Evolutionary conservation across 2,329 filamentous ascomycete species (phyloP), one percentile per base, ranked within the genome.

Genomic region (Tolypocladium ovalisporum): DNA sequence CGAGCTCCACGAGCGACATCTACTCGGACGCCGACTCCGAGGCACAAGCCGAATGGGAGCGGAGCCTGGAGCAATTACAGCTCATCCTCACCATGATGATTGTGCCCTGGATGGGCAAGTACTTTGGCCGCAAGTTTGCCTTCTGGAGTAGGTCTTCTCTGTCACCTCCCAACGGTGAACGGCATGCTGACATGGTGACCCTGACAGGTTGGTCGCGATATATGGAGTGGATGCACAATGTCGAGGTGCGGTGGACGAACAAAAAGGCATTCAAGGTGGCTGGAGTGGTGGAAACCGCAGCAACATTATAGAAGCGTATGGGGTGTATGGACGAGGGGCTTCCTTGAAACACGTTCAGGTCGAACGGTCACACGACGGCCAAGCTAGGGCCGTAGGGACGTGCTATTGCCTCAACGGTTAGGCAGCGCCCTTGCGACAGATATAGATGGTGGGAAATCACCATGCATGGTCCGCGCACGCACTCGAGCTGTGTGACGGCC

Each of bases 21-120:
- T 77, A 77, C 63, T 78, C 76, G 36, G 83, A 87, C 54, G 78
- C 79, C 59, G 78, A 87, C 59, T 90, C 88, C 42, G 93, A 97
- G 69, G 94, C 94, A 12, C 93, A 99, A 73, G 83, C 83, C 60
- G 93, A 99, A 75, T 99, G 94, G 94, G 88, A 93, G 66, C 89
- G 92, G 67, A 96, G 89, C 66, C 76, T 99, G 61, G 90, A 97
- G 73, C 94, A 99, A 75, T 75, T 99, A 59, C 91, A 99, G 76
- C 79, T 97, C 62, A 79, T 99, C 63, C 74, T 97, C 69, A 96
- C 89, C 24, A 96, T 99, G 90, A 88, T 97, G 54, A 73, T 97
- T 64, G 87, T 99, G 54, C 94, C 94, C 3, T 97, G 96, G 72
- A 78, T 90, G 64, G 94, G 94, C 59, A 99, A 97, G 75, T 97